Evolutionary conservation across 2,329 filamentous ascomycete genomes (phyloP).

Genomic region (Aspergillus quadrilineatus): DNA sequence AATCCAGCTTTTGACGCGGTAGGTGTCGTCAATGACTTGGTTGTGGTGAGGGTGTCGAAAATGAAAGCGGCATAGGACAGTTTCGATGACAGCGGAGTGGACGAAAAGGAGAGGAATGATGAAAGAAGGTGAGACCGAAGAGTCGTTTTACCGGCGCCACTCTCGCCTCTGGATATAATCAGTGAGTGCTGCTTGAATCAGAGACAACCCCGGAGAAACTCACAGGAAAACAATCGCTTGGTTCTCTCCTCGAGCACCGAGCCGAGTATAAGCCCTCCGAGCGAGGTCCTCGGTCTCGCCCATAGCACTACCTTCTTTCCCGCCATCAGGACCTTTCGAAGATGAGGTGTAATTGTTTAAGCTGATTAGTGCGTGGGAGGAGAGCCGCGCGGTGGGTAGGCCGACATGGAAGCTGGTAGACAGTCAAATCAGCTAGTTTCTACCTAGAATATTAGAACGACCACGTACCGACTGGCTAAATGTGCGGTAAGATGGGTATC

Average conservation of each 20-base stretch:
- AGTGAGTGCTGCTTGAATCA: conserved; percentile 10
- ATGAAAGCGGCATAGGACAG: conserved; percentile 90
- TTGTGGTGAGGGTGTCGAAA: conserved; percentile 94
- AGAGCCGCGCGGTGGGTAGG: conserved; percentile 81
- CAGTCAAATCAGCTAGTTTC: conserved; percentile 8
- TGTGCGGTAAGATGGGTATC: conserved; percentile 54
- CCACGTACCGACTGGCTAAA: conserved; percentile 48
- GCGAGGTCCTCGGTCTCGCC: conserved; percentile 91
- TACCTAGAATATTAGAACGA: background rate
- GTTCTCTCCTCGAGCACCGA: conserved; percentile 87
- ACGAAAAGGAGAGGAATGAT: conserved; percentile 81
- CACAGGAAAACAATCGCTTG: conserved; percentile 92
- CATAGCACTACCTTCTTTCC: conserved; percentile 87
- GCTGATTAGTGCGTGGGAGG: conserved; percentile 85
- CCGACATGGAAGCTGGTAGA: conserved; percentile 84
- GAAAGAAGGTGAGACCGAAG: conserved; percentile 85
- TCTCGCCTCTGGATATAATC: conserved; percentile 73
- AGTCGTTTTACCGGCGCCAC: conserved; percentile 93
- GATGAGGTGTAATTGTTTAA: conserved; percentile 95
- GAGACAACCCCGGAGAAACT: conserved; percentile 35
- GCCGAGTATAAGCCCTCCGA: conserved; percentile 75
- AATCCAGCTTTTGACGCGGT: conserved; percentile 94
- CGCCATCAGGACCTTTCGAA: conserved; percentile 82
- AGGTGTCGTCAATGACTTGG: conserved; percentile 92
- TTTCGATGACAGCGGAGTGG: conserved; percentile 89